A percentile compares a stretch with the other conserved stretches of the same genome.
Conservation (phyloP, 2,329 filamentous ascomycete genomes). For the Paecilomyces sp. region DNA sequence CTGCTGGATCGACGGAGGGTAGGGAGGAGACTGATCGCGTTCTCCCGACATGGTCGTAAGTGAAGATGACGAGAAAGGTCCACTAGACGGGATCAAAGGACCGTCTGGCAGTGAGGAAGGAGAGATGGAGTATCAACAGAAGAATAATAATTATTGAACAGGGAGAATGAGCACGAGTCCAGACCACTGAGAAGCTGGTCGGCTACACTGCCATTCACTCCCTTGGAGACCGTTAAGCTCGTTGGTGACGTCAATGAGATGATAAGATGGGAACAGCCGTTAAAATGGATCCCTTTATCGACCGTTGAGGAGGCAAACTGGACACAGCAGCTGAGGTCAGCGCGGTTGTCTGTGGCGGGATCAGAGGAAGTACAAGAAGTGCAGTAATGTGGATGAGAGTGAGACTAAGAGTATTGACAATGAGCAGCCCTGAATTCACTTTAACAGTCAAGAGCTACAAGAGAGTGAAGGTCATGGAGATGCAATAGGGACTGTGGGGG, state of each 20-base stretch:
- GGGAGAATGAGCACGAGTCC: slow-evolving; percentile 13
- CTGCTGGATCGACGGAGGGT: slow-evolving; percentile 26
- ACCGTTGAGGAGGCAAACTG: not conserved
- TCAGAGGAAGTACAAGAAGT: not conserved
- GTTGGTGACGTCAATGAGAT: slow-evolving; percentile 9
- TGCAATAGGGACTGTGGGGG: not conserved
- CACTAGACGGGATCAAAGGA: no score
- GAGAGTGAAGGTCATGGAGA: not conserved
- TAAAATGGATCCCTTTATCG: not conserved
- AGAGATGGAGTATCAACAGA: slow-evolving; percentile 1
- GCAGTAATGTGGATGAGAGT: not conserved
- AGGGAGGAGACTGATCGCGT: slow-evolving; percentile 32
- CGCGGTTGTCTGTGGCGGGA: not conserved
- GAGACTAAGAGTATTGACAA: not conserved
- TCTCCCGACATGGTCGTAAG: slow-evolving; percentile 36
- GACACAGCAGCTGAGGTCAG: not conserved
- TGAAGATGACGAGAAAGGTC: not conserved
- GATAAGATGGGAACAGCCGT: not conserved
- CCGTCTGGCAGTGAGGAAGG: not conserved
- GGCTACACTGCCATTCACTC: not conserved
- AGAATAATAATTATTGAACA: not conserved
- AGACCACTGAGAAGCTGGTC: not conserved
- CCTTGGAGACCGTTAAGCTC: slow-evolving; percentile 1
- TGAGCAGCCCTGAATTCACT: not conserved
- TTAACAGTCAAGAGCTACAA: not conserved